Base-by-base conservation (phyloP, 2,329 filamentous ascomycete genomes). In the Fusarium illudens region DNA sequence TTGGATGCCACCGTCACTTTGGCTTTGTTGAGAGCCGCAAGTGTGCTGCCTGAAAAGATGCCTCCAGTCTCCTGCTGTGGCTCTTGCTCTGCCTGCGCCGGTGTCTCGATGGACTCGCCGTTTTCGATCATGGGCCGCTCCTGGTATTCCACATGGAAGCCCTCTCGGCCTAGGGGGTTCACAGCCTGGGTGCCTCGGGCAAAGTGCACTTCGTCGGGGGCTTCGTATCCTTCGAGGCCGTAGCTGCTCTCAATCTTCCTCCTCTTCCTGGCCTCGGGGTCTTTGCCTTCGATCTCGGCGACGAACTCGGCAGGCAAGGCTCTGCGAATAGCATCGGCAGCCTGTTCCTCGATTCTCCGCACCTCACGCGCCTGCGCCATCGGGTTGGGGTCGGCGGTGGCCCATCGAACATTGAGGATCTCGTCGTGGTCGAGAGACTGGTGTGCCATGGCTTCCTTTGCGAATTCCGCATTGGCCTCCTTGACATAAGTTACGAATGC, bases 401-500 rank as follows among this genome's bases (percentile, higher is more conserved):
- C 96, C 96, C 96, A 99, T 67, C 96, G 87, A 49, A 99, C 94
- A 78, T 99, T 99, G 25, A 99, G 82, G 20, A 97, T 90, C 80
- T 99, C 96, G 66, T 89, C 90, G 78, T 98, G 91, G 74, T 99
- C 96, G 27, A 99, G 84, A 1, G 89, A 89, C 80, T 99, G 96
- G 76, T 97, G 93, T 6, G 93, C 92, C 95, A 99, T 98, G 1
- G 96, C 92, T 79, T 97, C 94, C 76, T 95, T 95, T 4, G 94
- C 94, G 73, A 97, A 97, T 76, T 97, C 91, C 3, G 92, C 90
- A 73, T 96, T 96, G 39, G 92, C 90, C 76, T 97, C 92, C 76
- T 97, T 97, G 22, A 88, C 87, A 76, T 98, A 98, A 10, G 96
- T 99, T 58, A 99, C 90, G 78, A 99, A 99, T 0, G 90, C 96